Evolutionary conservation across 345 rosid species (phyloP), one percentile per base, ranked within the genome.

Genomic region (Iberis pinnata): DNA sequence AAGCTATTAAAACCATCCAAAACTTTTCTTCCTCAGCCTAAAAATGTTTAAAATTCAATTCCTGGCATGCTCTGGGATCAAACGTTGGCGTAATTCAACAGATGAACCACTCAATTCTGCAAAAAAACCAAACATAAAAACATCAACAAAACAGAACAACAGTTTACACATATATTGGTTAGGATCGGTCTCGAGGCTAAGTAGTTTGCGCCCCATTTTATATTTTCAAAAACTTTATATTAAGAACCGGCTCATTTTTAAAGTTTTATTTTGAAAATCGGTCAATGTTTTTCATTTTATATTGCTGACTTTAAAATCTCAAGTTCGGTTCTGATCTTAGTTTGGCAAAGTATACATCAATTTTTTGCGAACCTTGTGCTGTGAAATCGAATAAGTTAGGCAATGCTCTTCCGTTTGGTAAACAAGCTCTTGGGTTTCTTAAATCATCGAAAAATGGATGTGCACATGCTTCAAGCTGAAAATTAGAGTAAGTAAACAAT

Each of bases 401-500:
- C 24, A 89, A 49, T 19, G 86, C 72, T 48, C 82, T 80, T n/a
- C 93, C 97, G n/a, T 78, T 83, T 29, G 95, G 95, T 71, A 89
- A 80, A 61, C 82, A 69, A 17, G 81, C 78, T 64, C 69, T 74
- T 29, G 95, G 89, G 44, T 81, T 75, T 70, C 97, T 74, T 63
- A 89, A 54, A 63, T 74, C 82, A 70, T 89, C 80, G 32, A 89
- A 89, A 80, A 89, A 89, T 1, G 95, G 88, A 56, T 89, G 97
- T 7, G 93, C 88, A 60, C 97, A 89, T 43, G 93, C 97, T 71
- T 86, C 95, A 79, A 89, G 56, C 97, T 89, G 80, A 70, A 56
- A 37, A 3, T 6, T 11, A 41, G 7, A 44, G 39, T 8, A 36
- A 60, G 47, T 36, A 16, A 38, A 25, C 22, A 48, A 39, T 26